phyloP scores from a whole-genome alignment of 2,329 filamentous ascomycete species.

The Cladorrhinum sp. region DNA sequence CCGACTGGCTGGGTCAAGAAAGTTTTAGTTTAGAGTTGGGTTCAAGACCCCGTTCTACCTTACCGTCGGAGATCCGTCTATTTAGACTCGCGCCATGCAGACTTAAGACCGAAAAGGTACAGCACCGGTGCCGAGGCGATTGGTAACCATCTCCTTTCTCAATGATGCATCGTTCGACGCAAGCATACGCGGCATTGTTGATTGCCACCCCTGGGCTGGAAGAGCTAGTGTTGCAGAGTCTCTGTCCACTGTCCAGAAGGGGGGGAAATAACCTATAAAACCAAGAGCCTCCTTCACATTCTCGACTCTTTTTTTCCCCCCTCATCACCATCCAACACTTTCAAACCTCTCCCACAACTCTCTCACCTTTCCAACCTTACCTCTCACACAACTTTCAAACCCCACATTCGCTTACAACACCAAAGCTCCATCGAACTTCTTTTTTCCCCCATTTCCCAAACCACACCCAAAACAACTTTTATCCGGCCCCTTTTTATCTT shows the following conservation, averaged over 20 bases:
- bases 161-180: background rate
- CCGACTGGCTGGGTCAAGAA: background rate
- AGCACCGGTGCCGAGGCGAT: background rate
- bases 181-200: background rate
- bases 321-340: constrained; percentile 9
- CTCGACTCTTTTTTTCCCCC: background rate
- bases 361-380: background rate
- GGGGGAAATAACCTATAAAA: constrained; percentile 11
- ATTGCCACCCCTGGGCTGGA: background rate
- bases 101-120: background rate
- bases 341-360: background rate
- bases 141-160: background rate
- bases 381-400: background rate
- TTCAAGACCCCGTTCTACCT: background rate
- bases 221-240: background rate
- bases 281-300: background rate
- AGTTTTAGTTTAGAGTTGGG: background rate
- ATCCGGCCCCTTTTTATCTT: background rate
- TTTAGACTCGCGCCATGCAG: background rate
- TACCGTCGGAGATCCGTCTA: background rate
- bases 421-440: constrained; percentile 3
- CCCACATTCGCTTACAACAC: constrained; percentile 12
- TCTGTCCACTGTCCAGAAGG: background rate
- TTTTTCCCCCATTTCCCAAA: background rate
- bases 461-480: background rate